Percentiles rank a stretch among this genome's conserved stretches.
Evolutionary conservation across 768 basidiomycete genomes (phyloP).

Genomic region (Jaapia argillacea): DNA sequence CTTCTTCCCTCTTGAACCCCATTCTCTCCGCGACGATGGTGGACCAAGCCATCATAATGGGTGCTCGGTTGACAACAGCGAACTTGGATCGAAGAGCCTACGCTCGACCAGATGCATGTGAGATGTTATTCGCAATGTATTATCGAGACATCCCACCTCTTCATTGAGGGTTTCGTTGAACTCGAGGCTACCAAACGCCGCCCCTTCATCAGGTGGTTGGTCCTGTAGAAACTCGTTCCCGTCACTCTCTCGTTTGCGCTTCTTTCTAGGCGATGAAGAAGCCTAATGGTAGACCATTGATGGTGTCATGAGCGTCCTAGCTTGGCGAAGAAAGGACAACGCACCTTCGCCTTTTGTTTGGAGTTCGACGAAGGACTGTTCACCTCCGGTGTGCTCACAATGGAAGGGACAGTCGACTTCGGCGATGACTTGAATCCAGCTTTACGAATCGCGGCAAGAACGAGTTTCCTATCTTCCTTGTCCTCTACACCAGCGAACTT

Average conservation of each 20-base stretch:
- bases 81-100: constrained; percentile 53
- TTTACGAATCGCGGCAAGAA: constrained; percentile 51
- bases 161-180: constrained; percentile 71
- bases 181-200: constrained; percentile 43
- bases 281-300: neutral
- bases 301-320: neutral
- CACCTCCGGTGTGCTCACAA: too few relatives aligned
- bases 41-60: constrained; percentile 93
- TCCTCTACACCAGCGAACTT: constrained; percentile 45
- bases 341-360: too few relatives aligned
- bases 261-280: constrained; percentile 34
- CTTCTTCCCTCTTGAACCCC: constrained; percentile 83
- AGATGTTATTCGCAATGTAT: neutral
- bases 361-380: too few relatives aligned
- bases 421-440: constrained; percentile 38
- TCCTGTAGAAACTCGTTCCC: constrained; percentile 52
- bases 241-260: constrained; percentile 41
- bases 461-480: constrained; percentile 53
- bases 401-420: neutral
- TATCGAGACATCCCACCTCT: constrained; percentile 31
- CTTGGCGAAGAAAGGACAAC: too few relatives aligned
- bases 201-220: constrained; percentile 38
- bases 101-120: constrained; percentile 1
- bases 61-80: constrained; percentile 80
- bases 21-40: constrained; percentile 76